These are phyloP conservation scores for Magnusiomyces sp. DNA, from an alignment of 1,139 yeast genomes.

Conservation along the genomic window DNA sequence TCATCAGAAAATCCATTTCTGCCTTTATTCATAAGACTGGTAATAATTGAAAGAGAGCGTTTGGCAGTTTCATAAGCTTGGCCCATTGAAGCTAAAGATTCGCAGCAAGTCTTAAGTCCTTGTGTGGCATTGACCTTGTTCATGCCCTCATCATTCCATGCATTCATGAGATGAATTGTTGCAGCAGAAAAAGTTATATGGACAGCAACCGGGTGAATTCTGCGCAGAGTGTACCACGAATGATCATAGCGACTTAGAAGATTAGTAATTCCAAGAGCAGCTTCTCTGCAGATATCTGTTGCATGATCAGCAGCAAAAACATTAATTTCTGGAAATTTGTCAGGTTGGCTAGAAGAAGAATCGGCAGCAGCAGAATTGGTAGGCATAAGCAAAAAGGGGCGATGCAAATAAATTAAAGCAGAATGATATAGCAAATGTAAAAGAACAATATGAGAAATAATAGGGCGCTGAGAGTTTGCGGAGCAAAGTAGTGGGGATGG, in stretches of 20 bases:
- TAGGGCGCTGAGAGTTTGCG: slow-evolving; percentile 15
- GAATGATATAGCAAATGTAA: slow-evolving; percentile 20
- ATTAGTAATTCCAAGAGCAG: slow-evolving; percentile 14
- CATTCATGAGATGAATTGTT: slow-evolving; percentile 15
- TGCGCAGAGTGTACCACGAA: slow-evolving; percentile 17
- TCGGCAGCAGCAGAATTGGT: slow-evolving; percentile 6
- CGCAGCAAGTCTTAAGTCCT: slow-evolving; percentile 13
- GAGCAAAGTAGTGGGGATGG: slow-evolving; percentile 18
- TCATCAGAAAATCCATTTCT: slow-evolving; percentile 1
- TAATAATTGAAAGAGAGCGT: slow-evolving; percentile 7
- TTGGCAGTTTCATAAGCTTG: slow-evolving; percentile 9
- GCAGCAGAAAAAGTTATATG: slow-evolving; percentile 24
- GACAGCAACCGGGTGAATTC: slow-evolving; percentile 20
- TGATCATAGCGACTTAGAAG: slow-evolving; percentile 12
- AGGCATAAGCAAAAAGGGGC: slow-evolving; percentile 17
- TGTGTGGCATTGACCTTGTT: slow-evolving; percentile 9
- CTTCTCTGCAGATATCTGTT: slow-evolving; percentile 13
- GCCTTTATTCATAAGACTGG: slow-evolving; percentile 4
- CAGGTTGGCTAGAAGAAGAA: slow-evolving; percentile 7
- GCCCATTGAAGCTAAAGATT: slow-evolving; percentile 9
- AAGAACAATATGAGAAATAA: slow-evolving; percentile 19
- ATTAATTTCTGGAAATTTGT: too few species aligned
- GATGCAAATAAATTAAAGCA: slow-evolving; percentile 18
- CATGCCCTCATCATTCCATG: slow-evolving; percentile 11
- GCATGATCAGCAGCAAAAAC: slow-evolving; percentile 12